These are phyloP conservation scores for Allium cepa DNA, from an alignment of 106 monocot species.

Conservation along the genomic window DNA sequence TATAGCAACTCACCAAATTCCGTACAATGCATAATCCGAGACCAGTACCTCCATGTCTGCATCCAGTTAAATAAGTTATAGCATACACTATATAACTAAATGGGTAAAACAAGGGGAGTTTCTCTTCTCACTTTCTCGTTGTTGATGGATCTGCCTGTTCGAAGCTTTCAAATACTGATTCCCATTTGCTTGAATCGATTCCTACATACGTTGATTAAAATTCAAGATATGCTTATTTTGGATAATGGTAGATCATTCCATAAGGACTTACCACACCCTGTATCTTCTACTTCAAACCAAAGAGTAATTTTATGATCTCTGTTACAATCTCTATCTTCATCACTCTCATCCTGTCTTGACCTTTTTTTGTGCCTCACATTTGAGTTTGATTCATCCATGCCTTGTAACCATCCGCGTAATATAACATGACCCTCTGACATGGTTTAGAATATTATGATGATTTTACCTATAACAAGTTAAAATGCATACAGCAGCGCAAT, in stretches of 20 bases:
- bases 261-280: slow-evolving; percentile 35
- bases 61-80: slow-evolving; percentile 2
- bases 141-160: slow-evolving; percentile 67
- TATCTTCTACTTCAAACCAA: slow-evolving; percentile 65
- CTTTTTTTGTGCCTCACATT: slow-evolving; percentile 5
- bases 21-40: slow-evolving; percentile 57
- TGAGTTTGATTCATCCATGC: neutral
- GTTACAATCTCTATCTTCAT: slow-evolving; percentile 5
- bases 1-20: slow-evolving; percentile 35
- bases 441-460: no score
- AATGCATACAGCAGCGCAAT: no score
- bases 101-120: neutral
- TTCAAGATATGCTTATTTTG: neutral
- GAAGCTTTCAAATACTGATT: slow-evolving; percentile 65
- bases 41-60: slow-evolving; percentile 63
- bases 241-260: neutral
- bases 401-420: slow-evolving; percentile 48
- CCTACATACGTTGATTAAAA: slow-evolving; percentile 8
- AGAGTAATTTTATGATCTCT: slow-evolving; percentile 26
- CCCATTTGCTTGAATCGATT: slow-evolving; percentile 59
- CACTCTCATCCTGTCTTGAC: slow-evolving; percentile 9
- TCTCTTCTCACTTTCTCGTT: slow-evolving; percentile 40
- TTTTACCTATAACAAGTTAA: no score
- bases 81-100: neutral
- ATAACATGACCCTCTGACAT: slow-evolving; percentile 46